Conservation (phyloP, 495 filamentous ascomycete genomes). For the Aspergillus carlsbadensis region DNA sequence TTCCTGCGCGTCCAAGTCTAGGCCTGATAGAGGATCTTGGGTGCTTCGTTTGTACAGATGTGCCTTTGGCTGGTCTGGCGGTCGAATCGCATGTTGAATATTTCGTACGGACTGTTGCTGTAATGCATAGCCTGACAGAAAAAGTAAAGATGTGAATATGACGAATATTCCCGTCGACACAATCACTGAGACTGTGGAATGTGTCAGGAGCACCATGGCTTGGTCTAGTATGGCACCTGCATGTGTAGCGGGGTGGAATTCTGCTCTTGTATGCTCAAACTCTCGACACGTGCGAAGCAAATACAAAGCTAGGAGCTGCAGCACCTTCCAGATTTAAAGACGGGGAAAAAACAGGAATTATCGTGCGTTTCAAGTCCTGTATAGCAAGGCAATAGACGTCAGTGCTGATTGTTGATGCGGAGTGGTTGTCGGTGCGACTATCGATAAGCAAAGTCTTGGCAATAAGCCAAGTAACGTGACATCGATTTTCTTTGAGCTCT, state of each 20-base stretch:
- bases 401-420: conserved; percentile 1
- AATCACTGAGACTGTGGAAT: conserved; percentile 45
- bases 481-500: conserved; percentile 10
- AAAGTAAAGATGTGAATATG: conserved; percentile 63
- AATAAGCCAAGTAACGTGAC: conserved; percentile 6
- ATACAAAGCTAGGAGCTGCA: not conserved
- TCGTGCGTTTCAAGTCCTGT: not conserved
- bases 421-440: conserved; percentile 43
- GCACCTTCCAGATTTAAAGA: not conserved
- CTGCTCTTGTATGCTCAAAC: not conserved
- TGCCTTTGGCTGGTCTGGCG: conserved; percentile 27
- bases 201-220: conserved; percentile 46
- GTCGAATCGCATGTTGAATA: conserved; percentile 59
- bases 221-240: not conserved
- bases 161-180: conserved; percentile 49
- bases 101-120: conserved; percentile 67
- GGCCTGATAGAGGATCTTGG: conserved; percentile 9
- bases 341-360: not conserved
- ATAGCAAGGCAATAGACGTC: not conserved
- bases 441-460: conserved; percentile 43
- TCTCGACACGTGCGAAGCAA: not conserved
- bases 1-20: conserved; percentile 1
- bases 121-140: conserved; percentile 68
- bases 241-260: not conserved
- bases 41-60: conserved; percentile 27